Percentiles rank a stretch among this genome's conserved stretches.
Evolutionary conservation across 2,329 filamentous ascomycete species (phyloP).

Genomic region (Hypoxylon sp.): DNA sequence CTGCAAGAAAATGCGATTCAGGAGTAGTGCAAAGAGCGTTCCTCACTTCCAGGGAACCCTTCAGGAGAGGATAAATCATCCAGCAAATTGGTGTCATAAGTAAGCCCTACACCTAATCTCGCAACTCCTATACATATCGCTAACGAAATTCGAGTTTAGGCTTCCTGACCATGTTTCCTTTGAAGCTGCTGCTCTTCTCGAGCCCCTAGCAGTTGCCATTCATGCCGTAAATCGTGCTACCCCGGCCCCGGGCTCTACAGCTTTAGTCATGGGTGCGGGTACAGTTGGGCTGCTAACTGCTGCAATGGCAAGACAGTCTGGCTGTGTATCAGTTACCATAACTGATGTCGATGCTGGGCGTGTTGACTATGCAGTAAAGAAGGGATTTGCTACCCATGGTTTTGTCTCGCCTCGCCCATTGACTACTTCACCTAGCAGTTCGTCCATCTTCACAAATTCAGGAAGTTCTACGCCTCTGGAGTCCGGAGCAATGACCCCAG

Average conservation of each 20-base stretch:
- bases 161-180: constrained; percentile 68
- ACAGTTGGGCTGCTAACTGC: constrained; percentile 70
- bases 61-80: constrained; percentile 70
- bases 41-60: constrained; percentile 71
- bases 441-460: constrained; percentile 53
- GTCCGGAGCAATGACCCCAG: constrained; percentile 53
- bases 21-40: constrained; percentile 69
- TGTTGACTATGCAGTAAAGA: constrained; percentile 65
- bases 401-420: constrained; percentile 60
- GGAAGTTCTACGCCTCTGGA: constrained; percentile 59
- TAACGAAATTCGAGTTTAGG: constrained; percentile 47
- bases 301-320: constrained; percentile 68
- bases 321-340: constrained; percentile 66
- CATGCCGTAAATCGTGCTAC: constrained; percentile 66
- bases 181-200: constrained; percentile 67
- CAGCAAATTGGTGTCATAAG: constrained; percentile 70
- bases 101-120: constrained; percentile 45
- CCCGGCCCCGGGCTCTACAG: constrained; percentile 61
- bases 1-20: constrained; percentile 68
- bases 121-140: constrained; percentile 9
- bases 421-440: constrained; percentile 54
- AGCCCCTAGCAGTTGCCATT: constrained; percentile 69
- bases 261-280: constrained; percentile 71
- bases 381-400: constrained; percentile 68
- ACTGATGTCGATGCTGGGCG: constrained; percentile 68